Evolutionary conservation across 345 rosid genomes (phyloP).

Genomic region (Clausena lansium): DNA sequence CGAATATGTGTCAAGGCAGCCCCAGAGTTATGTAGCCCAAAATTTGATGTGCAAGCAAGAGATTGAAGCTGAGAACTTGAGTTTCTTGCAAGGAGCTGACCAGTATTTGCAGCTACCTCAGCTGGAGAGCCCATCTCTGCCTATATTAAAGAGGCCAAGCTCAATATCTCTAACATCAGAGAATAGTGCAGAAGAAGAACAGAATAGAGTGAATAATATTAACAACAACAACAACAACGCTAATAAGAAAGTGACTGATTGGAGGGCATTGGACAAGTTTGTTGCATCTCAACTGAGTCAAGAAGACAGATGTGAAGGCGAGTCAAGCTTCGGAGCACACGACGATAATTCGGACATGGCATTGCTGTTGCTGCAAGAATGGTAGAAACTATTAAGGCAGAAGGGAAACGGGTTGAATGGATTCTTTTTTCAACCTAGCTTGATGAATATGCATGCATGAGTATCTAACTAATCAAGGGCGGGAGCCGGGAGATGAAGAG

Average conservation of each 20-base stretch:
- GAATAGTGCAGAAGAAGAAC: slow-evolving; percentile 34
- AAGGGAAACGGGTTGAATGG: slow-evolving; percentile 42
- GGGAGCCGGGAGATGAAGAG: background rate
- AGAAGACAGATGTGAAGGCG: slow-evolving; percentile 46
- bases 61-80: slow-evolving; percentile 52
- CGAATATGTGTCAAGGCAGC: slow-evolving; percentile 52
- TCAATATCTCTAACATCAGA: slow-evolving; percentile 33
- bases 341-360: slow-evolving; percentile 28
- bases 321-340: slow-evolving; percentile 30
- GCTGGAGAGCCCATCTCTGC: slow-evolving; percentile 80
- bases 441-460: slow-evolving; percentile 49
- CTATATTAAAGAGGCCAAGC: slow-evolving; percentile 56
- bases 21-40: slow-evolving; percentile 40
- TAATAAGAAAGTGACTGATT: slow-evolving; percentile 55
- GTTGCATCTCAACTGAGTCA: slow-evolving; percentile 93
- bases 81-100: slow-evolving; percentile 48
- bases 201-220: background rate
- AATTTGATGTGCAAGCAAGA: slow-evolving; percentile 76
- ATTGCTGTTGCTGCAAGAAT: slow-evolving; percentile 42
- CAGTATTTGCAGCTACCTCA: slow-evolving; percentile 83
- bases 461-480: slow-evolving; percentile 42
- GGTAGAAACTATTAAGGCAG: slow-evolving; percentile 27
- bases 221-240: slow-evolving; percentile 15
- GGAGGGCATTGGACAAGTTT: slow-evolving; percentile 87
- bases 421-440: slow-evolving; percentile 39